Conservation (phyloP, 1,284 basidiomycete species). For the Inonotus obliquus region DNA sequence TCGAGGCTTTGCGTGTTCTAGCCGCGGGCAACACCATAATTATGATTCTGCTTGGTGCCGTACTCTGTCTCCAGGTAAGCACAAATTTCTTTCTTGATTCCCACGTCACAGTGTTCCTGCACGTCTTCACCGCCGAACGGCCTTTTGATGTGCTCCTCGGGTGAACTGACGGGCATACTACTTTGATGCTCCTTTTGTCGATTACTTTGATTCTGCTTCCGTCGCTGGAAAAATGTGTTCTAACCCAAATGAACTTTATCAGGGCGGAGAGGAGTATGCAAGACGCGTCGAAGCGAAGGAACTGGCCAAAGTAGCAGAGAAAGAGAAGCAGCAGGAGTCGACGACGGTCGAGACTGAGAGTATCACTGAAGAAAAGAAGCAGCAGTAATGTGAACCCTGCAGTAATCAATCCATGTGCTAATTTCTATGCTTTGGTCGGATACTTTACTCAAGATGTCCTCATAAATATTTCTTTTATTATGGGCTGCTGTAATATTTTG, state of each 20-base stretch:
- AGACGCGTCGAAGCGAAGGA: constrained; percentile 60
- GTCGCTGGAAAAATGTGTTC: neutral
- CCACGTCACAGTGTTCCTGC: constrained; percentile 9
- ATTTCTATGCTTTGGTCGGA: neutral
- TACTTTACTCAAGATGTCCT: neutral
- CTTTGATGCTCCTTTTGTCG: neutral
- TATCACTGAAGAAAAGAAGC: constrained; percentile 30
- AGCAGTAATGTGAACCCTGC: constrained; percentile 21
- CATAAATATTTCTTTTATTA: neutral
- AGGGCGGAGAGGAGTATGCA: constrained; percentile 87
- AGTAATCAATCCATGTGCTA: neutral
- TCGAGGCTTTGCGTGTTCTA: constrained; percentile 76
- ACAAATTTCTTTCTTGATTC: constrained; percentile 6
- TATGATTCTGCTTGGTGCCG: constrained; percentile 57
- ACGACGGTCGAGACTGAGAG: constrained; percentile 16
- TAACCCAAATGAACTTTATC: constrained; percentile 27
- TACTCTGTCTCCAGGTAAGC: constrained; percentile 68
- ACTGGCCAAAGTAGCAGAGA: constrained; percentile 42
- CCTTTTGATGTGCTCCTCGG: constrained; percentile 15
- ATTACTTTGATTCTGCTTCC: neutral
- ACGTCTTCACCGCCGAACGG: neutral
- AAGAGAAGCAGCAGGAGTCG: constrained; percentile 19
- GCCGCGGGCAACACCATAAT: constrained; percentile 84
- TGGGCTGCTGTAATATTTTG: neutral
- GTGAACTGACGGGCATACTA: constrained; percentile 19